phyloP scores from a whole-genome alignment of 306 rosid genomes.

The Vicia villosa region DNA sequence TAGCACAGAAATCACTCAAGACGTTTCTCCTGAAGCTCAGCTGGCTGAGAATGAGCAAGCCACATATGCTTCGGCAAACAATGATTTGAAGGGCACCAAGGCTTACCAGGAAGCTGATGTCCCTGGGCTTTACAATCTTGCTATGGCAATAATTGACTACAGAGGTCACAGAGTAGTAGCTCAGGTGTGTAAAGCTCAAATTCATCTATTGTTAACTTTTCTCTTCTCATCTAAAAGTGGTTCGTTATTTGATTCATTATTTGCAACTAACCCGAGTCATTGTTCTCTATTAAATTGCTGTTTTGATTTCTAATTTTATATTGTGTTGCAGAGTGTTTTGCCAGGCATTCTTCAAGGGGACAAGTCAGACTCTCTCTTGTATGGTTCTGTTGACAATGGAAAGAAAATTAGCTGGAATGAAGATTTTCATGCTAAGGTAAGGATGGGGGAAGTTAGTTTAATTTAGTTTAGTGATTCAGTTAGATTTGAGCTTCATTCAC shows the following conservation, averaged over 20 bases:
- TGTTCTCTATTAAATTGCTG: constrained; percentile 19
- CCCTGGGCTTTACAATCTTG: constrained; percentile 88
- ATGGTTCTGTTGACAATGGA: constrained; percentile 98
- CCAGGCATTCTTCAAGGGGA: constrained; percentile 99
- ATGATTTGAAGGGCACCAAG: constrained; percentile 98
- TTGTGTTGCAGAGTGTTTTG: constrained; percentile 79
- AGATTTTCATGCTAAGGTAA: constrained; percentile 95
- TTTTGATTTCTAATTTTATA: constrained; percentile 26
- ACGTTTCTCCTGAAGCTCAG: constrained; percentile 60
- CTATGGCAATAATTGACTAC: constrained; percentile 96
- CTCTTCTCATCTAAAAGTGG: constrained; percentile 9
- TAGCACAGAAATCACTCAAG: constrained; percentile 49
- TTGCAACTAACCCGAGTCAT: background rate
- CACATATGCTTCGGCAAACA: constrained; percentile 97
- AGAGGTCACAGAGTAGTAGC: constrained; percentile 99
- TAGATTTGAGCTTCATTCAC: constrained; percentile 28
- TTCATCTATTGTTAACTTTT: background rate
- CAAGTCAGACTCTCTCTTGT: constrained; percentile 92
- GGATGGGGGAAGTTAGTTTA: constrained; percentile 29
- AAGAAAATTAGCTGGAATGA: constrained; percentile 98
- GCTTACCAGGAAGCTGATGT: constrained; percentile 99
- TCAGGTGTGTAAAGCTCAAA: constrained; percentile 64
- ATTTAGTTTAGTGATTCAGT: constrained; percentile 20
- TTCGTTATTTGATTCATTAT: background rate
- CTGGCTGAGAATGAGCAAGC: constrained; percentile 97